These are phyloP conservation scores for Phytophthora meadii DNA, from an alignment of 352 stramenopile species.

Conservation along the genomic window DNA sequence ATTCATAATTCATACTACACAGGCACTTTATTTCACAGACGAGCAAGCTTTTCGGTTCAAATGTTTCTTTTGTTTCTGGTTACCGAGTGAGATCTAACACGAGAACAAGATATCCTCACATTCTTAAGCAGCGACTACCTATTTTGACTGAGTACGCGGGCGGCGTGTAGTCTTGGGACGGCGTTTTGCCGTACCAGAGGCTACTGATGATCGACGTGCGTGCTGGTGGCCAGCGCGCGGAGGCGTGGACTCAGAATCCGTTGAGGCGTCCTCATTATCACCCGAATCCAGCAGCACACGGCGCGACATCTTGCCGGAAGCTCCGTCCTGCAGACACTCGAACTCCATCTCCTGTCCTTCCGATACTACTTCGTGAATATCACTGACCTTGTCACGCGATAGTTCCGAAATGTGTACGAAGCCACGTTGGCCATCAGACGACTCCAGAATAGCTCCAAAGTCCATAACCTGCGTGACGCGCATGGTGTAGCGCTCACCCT, in stretches of 20 bases:
- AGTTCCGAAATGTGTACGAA: slow-evolving; percentile 97
- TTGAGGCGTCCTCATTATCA: slow-evolving; percentile 14
- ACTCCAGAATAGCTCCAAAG: slow-evolving; percentile 94
- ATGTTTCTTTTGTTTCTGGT: slow-evolving; percentile 22
- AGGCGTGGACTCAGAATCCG: slow-evolving; percentile 9
- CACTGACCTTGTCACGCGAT: slow-evolving; percentile 61
- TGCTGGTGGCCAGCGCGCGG: slow-evolving; percentile 29
- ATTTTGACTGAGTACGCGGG: slow-evolving; percentile 41
- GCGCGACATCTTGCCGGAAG: slow-evolving; percentile 85
- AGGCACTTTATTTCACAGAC: slow-evolving; percentile 8
- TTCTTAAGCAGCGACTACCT: slow-evolving; percentile 24
- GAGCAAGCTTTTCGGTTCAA: slow-evolving; percentile 7
- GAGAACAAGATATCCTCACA: slow-evolving; percentile 6
- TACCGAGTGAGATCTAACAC: slow-evolving; percentile 27
- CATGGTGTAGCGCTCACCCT: slow-evolving; percentile 92
- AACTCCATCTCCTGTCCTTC: slow-evolving; percentile 83
- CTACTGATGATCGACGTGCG: slow-evolving; percentile 38
- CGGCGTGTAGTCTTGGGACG: slow-evolving; percentile 38
- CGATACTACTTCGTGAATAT: slow-evolving; percentile 69
- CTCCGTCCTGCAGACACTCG: slow-evolving; percentile 78
- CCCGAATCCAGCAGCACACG: slow-evolving; percentile 52
- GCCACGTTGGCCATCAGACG: slow-evolving; percentile 82
- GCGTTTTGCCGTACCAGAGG: slow-evolving; percentile 33
- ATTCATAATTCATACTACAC: not conserved
- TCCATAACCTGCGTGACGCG: slow-evolving; percentile 95